A percentile compares a stretch with the other conserved stretches of the same genome.
Evolutionary conservation across 2,329 filamentous ascomycete species (phyloP).

Genomic region (Chaetomium sp.): DNA sequence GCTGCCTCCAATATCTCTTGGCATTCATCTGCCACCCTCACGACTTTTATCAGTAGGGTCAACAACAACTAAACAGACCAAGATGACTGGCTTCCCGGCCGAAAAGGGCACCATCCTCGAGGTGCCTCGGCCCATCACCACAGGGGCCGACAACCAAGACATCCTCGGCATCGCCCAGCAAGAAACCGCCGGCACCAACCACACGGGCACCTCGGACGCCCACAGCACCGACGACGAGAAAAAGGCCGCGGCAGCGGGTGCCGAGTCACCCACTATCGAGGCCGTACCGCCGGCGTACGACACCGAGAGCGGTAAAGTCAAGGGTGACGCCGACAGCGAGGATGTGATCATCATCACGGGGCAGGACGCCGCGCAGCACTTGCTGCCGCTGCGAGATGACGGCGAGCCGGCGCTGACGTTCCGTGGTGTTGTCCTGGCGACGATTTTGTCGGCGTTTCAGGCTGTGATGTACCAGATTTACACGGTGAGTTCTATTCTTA

Average conservation of each 20-base stretch:
- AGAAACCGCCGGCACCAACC: too few relatives aligned
- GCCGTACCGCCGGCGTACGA: constrained; percentile 16
- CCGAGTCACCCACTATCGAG: constrained; percentile 19
- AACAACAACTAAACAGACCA: neutral
- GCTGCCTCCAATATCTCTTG: too few relatives aligned
- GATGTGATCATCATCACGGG: constrained; percentile 46
- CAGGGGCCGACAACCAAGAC: too few relatives aligned
- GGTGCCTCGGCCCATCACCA: neutral
- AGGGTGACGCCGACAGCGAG: constrained; percentile 28
- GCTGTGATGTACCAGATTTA: constrained; percentile 52
- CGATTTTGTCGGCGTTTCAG: constrained; percentile 44
- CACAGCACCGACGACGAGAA: neutral
- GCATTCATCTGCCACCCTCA: too few relatives aligned
- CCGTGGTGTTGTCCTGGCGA: constrained; percentile 45
- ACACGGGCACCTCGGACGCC: neutral
- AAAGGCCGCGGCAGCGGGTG: neutral
- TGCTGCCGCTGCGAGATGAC: constrained; percentile 49
- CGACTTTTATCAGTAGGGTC: too few relatives aligned
- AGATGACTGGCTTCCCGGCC: neutral
- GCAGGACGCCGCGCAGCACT: constrained; percentile 41
- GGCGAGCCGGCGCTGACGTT: constrained; percentile 46
- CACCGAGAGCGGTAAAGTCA: constrained; percentile 4
- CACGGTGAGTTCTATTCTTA: constrained; percentile 31
- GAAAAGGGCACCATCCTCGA: neutral
- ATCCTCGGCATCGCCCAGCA: too few relatives aligned